phyloP scores from a whole-genome alignment of 768 basidiomycete species.

The Tricholomella constricta region DNA sequence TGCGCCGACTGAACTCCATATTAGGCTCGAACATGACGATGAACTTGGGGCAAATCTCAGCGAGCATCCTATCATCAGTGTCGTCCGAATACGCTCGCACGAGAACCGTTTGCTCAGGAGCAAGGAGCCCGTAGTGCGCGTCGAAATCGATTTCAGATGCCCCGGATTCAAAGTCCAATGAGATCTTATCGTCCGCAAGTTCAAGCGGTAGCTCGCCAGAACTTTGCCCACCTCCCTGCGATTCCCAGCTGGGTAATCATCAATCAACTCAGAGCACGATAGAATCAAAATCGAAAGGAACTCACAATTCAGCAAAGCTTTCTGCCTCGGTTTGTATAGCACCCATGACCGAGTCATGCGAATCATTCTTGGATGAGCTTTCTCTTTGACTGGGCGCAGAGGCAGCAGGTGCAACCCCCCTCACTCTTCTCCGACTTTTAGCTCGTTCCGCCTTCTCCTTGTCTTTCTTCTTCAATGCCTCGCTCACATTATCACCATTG shows the following conservation, averaged over 20 bases:
- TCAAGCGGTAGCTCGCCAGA: conserved; percentile 20
- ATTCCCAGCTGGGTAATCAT: conserved; percentile 32
- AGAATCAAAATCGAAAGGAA: conserved; percentile 5
- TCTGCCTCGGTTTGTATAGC: conserved; percentile 49
- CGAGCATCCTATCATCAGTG: conserved; percentile 84
- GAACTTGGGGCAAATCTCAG: conserved; percentile 87
- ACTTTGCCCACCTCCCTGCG: conserved; percentile 28
- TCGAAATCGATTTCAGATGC: conserved; percentile 64
- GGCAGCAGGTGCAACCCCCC: conserved; percentile 65
- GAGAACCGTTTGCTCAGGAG: conserved; percentile 78
- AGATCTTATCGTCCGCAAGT: conserved; percentile 25
- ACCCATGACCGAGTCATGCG: conserved; percentile 28
- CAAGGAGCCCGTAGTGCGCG: conserved; percentile 74
- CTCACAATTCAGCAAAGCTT: conserved; percentile 62
- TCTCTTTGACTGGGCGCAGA: conserved; percentile 18
- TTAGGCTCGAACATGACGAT: conserved; percentile 96
- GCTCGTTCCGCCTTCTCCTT: conserved; percentile 57
- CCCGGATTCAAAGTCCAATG: conserved; percentile 39
- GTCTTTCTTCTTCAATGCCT: conserved; percentile 80
- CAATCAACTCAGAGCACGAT: neutral
- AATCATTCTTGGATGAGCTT: conserved; percentile 13
- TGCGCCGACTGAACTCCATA: conserved; percentile 87
- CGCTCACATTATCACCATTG: conserved; percentile 52
- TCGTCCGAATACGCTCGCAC: conserved; percentile 91
- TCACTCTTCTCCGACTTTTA: conserved; percentile 68